phyloP scores from a whole-genome alignment of 192 early-diverging fungal genomes.

The Glomus cerebriforme region DNA sequence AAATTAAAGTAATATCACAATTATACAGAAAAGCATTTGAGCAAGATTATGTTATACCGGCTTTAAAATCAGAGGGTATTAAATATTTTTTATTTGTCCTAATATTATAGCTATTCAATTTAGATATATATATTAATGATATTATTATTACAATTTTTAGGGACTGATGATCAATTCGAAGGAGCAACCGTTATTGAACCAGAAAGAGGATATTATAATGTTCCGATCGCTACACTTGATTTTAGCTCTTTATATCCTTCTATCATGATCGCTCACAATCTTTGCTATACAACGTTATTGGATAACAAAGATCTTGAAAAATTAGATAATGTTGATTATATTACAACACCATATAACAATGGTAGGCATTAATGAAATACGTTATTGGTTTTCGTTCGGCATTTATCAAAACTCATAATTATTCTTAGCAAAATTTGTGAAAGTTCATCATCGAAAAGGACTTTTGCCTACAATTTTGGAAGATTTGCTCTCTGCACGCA shows the following conservation, averaged over 20 bases:
- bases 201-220: constrained; percentile 87
- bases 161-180: constrained; percentile 85
- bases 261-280: constrained; percentile 99
- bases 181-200: constrained; percentile 98
- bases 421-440: constrained; percentile 81
- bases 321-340: constrained; percentile 78
- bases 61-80: constrained; percentile 74
- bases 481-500: constrained; percentile 88
- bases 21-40: constrained; percentile 83
- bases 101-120: background rate
- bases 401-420: background rate
- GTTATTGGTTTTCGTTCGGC: background rate
- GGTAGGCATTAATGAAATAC: constrained; percentile 20
- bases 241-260: constrained; percentile 98
- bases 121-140: background rate
- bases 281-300: constrained; percentile 93
- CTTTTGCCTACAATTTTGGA: constrained; percentile 86
- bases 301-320: constrained; percentile 60
- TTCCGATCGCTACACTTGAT: constrained; percentile 97
- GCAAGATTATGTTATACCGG: constrained; percentile 88
- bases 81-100: background rate
- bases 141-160: constrained; percentile 36
- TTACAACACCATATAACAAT: constrained; percentile 87
- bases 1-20: constrained; percentile 98
- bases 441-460: constrained; percentile 69